Percentiles rank a stretch among this genome's conserved stretches.
Evolutionary conservation across 352 stramenopile genomes (phyloP).

Genomic region (Thalassiosira pacifica): DNA sequence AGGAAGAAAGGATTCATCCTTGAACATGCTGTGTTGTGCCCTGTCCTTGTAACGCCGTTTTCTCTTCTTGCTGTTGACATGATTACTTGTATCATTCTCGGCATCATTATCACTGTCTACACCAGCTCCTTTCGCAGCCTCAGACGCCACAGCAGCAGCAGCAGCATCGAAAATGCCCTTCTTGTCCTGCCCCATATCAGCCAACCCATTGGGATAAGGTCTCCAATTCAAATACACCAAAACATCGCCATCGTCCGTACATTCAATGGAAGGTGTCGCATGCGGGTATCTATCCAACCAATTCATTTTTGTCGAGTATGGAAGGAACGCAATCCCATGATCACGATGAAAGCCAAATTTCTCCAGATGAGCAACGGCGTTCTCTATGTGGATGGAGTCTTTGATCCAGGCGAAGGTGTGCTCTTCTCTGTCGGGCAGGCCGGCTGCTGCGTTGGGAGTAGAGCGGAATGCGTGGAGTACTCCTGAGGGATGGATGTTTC

Average conservation of each 20-base stretch:
- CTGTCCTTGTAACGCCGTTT: background rate
- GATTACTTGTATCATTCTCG: background rate
- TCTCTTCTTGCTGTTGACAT: background rate
- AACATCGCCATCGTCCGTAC: background rate
- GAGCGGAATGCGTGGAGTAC: constrained; percentile 16
- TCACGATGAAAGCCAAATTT: background rate
- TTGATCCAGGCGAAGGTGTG: constrained; percentile 16
- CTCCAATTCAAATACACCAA: background rate
- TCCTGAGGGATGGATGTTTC: constrained; percentile 20
- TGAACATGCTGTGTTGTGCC: background rate
- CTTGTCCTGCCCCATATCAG: background rate
- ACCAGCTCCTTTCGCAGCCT: no score
- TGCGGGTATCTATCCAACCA: constrained; percentile 19
- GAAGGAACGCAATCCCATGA: constrained; percentile 11
- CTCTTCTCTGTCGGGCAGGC: background rate
- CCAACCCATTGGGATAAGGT: background rate
- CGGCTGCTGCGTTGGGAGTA: background rate
- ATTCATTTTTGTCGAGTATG: constrained; percentile 16
- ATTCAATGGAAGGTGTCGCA: background rate
- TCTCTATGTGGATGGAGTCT: background rate
- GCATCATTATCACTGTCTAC: background rate
- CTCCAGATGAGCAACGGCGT: background rate
- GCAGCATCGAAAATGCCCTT: no score
- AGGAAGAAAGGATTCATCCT: background rate
- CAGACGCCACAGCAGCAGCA: no score